Evolutionary conservation across 352 stramenopile species (phyloP).

Genomic region (Phytophthora fragariae): DNA sequence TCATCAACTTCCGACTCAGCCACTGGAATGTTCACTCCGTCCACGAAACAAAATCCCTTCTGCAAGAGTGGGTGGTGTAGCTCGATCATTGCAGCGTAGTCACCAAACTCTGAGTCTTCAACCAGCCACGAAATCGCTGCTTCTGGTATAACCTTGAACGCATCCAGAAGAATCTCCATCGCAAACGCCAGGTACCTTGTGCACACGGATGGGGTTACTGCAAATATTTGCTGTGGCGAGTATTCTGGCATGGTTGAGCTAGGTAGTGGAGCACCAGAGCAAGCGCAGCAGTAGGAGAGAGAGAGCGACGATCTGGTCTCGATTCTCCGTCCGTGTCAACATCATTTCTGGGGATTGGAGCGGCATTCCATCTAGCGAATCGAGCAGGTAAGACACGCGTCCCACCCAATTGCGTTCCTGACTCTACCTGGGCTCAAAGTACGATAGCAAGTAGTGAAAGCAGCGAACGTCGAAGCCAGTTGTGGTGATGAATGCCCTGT

Average conservation of each 20-base stretch:
- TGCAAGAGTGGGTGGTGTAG: slow-evolving; percentile 13
- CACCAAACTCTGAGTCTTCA: background rate
- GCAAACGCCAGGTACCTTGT: slow-evolving; percentile 1
- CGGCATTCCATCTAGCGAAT: background rate
- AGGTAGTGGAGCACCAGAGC: slow-evolving; percentile 4
- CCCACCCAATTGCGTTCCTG: background rate
- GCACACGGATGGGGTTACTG: slow-evolving; percentile 3
- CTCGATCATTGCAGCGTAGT: slow-evolving; percentile 23
- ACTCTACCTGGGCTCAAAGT: background rate
- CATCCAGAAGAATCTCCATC: background rate
- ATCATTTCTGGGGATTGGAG: slow-evolving; percentile 5
- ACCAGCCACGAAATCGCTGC: background rate
- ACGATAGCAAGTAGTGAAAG: background rate
- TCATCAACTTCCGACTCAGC: slow-evolving; percentile 6
- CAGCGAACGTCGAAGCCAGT: background rate
- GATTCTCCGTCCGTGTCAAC: background rate
- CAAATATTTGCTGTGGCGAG: slow-evolving; percentile 12
- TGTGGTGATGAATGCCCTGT: background rate
- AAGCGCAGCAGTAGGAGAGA: slow-evolving; percentile 3
- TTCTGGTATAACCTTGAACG: no score
- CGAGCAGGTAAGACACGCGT: background rate
- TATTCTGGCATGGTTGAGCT: slow-evolving; percentile 7
- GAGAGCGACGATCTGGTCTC: slow-evolving; percentile 1
- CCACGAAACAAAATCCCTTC: slow-evolving; percentile 30
- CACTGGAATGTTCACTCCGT: slow-evolving; percentile 24